A percentile compares a stretch with the other conserved stretches of the same genome.
Evolutionary conservation across 2,329 filamentous ascomycete species (phyloP).

Genomic region (Plenodomus tracheiphilus): DNA sequence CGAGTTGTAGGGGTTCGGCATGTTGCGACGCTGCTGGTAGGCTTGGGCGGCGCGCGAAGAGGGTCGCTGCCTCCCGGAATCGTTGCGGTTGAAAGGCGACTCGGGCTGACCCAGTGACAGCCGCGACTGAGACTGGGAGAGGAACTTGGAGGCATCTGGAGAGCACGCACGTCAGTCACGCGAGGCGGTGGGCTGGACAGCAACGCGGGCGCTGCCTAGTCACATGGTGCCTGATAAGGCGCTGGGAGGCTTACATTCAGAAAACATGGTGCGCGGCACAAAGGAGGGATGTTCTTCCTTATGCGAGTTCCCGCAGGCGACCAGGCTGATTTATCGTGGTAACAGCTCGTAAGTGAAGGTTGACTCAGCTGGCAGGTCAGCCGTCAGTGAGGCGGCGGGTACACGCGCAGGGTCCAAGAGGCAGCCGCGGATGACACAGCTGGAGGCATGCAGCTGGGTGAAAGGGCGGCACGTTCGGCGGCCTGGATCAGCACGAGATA

Average conservation of each 20-base stretch:
- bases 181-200: constrained; percentile 33
- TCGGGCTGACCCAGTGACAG: constrained; percentile 68
- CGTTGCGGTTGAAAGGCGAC: constrained; percentile 53
- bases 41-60: constrained; percentile 55
- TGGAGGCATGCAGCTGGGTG: constrained; percentile 31
- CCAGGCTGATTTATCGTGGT: constrained; percentile 23
- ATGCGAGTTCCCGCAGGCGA: constrained; percentile 19
- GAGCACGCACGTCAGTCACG: constrained; percentile 48
- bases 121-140: constrained; percentile 95
- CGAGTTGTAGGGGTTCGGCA: constrained; percentile 78
- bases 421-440: constrained; percentile 39
- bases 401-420: constrained; percentile 23
- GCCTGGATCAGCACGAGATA: background rate
- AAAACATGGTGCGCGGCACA: constrained; percentile 65
- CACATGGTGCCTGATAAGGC: constrained; percentile 41
- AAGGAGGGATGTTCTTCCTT: constrained; percentile 16
- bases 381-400: constrained; percentile 32
- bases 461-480: constrained; percentile 7
- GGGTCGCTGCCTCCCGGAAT: constrained; percentile 49
- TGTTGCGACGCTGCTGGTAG: constrained; percentile 53
- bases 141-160: constrained; percentile 91
- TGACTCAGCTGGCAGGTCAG: constrained; percentile 30
- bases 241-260: constrained; percentile 72
- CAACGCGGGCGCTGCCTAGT: constrained; percentile 32
- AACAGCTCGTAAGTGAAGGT: constrained; percentile 23